phyloP scores from a whole-genome alignment of 495 filamentous ascomycete species.

The Neurospora sp. region DNA sequence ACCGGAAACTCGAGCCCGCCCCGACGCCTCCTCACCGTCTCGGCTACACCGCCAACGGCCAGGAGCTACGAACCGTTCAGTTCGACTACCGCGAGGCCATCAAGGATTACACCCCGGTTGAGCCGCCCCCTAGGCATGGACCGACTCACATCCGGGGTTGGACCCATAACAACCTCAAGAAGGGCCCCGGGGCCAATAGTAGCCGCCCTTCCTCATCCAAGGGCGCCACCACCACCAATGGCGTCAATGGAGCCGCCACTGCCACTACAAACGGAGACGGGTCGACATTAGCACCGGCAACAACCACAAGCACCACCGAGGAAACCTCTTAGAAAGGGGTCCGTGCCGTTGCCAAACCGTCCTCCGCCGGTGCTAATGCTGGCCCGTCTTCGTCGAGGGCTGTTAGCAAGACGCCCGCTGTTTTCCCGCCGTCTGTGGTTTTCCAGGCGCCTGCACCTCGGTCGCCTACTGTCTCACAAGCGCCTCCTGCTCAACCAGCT shows the following conservation, averaged over 20 bases:
- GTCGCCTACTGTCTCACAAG: not conserved
- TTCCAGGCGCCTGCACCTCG: not conserved
- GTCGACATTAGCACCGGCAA: not conserved
- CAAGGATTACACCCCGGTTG: constrained; percentile 34
- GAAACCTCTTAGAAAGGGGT: not conserved
- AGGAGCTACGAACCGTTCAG: constrained; percentile 36
- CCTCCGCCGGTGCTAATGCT: not conserved
- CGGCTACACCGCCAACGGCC: constrained; percentile 27
- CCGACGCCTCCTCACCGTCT: constrained; percentile 35
- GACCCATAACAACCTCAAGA: constrained; percentile 36
- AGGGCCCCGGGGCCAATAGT: constrained; percentile 1
- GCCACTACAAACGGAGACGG: not conserved
- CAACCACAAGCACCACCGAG: not conserved
- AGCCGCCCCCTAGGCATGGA: constrained; percentile 33
- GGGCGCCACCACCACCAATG: not conserved
- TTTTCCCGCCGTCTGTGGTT: not conserved
- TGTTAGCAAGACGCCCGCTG: not conserved
- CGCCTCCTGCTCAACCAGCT: not conserved
- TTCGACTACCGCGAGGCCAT: constrained; percentile 39
- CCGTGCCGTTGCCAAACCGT: not conserved
- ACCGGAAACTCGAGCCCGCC: constrained; percentile 39
- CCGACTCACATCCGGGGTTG: constrained; percentile 40
- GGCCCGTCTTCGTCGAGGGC: not conserved
- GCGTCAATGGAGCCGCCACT: not conserved
- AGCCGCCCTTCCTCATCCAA: not conserved